Conservation (phyloP, 129 eudicot genomes). For the Saussurea involucrata region DNA sequence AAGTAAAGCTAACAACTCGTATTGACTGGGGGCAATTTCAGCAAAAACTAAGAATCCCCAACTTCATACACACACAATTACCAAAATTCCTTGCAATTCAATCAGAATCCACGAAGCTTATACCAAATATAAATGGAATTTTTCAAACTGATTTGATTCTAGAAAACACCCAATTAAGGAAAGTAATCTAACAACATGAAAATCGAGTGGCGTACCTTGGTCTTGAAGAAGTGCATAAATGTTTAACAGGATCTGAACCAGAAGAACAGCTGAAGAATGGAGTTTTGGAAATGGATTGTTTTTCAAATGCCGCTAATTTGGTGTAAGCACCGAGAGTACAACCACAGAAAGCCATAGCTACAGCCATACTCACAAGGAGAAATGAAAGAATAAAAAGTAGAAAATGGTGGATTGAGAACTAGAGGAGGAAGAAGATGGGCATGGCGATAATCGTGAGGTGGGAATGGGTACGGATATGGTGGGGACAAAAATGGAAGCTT, state of each 20-base stretch:
- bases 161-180: neutral
- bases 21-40: neutral
- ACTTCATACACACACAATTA: slow-evolving; percentile 8
- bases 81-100: slow-evolving; percentile 2
- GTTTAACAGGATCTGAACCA: slow-evolving; percentile 41
- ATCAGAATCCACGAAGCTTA: slow-evolving; percentile 1
- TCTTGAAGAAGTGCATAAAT: slow-evolving; percentile 33
- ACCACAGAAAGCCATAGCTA: slow-evolving; percentile 79
- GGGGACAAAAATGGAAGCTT: slow-evolving; percentile 30
- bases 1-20: too few relatives aligned
- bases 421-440: slow-evolving; percentile 29
- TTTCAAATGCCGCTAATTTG: slow-evolving; percentile 39
- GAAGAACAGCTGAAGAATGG: slow-evolving; percentile 29
- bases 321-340: slow-evolving; percentile 40
- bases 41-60: neutral
- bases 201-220: slow-evolving; percentile 29
- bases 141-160: neutral
- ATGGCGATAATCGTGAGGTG: slow-evolving; percentile 22
- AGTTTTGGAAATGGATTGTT: slow-evolving; percentile 31
- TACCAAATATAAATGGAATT: neutral
- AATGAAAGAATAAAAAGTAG: neutral
- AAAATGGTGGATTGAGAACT: slow-evolving; percentile 6
- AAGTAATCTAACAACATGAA: neutral
- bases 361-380: slow-evolving; percentile 39
- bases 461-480: slow-evolving; percentile 15